phyloP scores from a whole-genome alignment of 768 basidiomycete species.

The Phanerodontia chrysosporium region DNA sequence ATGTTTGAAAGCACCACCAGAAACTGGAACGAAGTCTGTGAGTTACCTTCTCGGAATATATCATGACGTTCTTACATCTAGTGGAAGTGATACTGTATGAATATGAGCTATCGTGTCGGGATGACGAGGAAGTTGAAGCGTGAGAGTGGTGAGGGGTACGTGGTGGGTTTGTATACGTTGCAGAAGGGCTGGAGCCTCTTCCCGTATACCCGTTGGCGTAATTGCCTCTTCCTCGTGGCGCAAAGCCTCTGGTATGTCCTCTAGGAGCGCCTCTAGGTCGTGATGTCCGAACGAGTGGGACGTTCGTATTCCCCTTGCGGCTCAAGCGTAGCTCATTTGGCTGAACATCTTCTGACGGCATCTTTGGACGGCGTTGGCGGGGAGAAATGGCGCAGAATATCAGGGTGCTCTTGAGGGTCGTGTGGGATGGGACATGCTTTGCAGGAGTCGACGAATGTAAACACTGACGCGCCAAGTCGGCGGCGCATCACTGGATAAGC shows the following conservation, averaged over 20 bases:
- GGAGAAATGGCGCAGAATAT: too few species aligned
- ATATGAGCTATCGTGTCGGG: background rate
- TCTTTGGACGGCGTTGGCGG: background rate
- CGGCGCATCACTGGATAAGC: background rate
- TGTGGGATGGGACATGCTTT: background rate
- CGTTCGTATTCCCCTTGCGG: slow-evolving; percentile 27
- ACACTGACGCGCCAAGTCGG: background rate
- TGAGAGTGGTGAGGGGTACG: background rate
- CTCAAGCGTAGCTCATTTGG: slow-evolving; percentile 35
- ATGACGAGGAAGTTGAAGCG: background rate
- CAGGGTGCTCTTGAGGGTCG: too few species aligned
- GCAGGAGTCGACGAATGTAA: background rate
- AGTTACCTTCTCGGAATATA: too few species aligned
- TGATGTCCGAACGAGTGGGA: slow-evolving; percentile 28
- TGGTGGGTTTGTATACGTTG: background rate
- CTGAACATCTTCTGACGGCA: slow-evolving; percentile 31
- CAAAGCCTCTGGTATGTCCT: background rate
- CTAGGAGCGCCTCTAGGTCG: background rate
- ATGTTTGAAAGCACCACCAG: background rate
- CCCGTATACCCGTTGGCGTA: background rate
- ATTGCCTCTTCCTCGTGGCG: background rate
- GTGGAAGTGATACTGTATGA: background rate
- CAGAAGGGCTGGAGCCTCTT: background rate
- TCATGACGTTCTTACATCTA: background rate
- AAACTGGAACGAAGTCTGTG: too few species aligned